Base-by-base conservation (phyloP, 2,329 filamentous ascomycete species). In the Ophiostoma sp. region DNA sequence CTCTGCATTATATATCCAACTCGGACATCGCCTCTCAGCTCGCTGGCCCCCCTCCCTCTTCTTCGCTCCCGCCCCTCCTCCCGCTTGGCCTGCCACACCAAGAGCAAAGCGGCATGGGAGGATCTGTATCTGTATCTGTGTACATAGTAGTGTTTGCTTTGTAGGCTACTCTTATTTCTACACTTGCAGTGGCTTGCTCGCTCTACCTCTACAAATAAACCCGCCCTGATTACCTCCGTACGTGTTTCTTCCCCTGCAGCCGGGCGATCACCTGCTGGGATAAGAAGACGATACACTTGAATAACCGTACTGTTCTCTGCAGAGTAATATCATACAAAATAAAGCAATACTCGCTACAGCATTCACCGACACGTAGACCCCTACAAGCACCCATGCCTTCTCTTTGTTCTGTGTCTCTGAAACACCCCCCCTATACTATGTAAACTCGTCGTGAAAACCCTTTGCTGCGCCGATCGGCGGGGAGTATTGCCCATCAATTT, bases 41-140 rank as follows among this genome's bases (percentile, higher is more conserved):
- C 57, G 27, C 15, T 64, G 23, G 33, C 20, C 10, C 35, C 35
- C 35, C 35, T 36, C 35, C 57, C 31, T 35, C 23, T 35, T 23
- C n/a, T 41, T 39, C 52, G 23, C 52, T 57, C 62, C 62, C 62
- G 33, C 62, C 35, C 62, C 33, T 65, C 62, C 62, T 65, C 62
- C n/a, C 62, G 62, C 62, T 27, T 27, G 52, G 52, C 52, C 52
- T 57, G 52, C 52, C 52, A 57, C 52, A 57, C 52, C 52, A 57
- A 15, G 23, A 57, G 23, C 52, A 57, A 57, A 11, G 27, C 10
- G 10, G 52, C 52, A 57, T 27, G n/a, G 52, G 52, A 27, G n/a
- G 23, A 57, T 57, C 52, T 23, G n/a, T 54, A 11, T 48, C 1
- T 48, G 8, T 20, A 20, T 52, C 5, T 52, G 39, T 41, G 10